Percentiles rank a stretch among this genome's conserved stretches.
These are phyloP conservation scores for Toxoplasma gondii DNA, from an alignment of 169 alveolate genomes.

Conservation along the genomic window DNA sequence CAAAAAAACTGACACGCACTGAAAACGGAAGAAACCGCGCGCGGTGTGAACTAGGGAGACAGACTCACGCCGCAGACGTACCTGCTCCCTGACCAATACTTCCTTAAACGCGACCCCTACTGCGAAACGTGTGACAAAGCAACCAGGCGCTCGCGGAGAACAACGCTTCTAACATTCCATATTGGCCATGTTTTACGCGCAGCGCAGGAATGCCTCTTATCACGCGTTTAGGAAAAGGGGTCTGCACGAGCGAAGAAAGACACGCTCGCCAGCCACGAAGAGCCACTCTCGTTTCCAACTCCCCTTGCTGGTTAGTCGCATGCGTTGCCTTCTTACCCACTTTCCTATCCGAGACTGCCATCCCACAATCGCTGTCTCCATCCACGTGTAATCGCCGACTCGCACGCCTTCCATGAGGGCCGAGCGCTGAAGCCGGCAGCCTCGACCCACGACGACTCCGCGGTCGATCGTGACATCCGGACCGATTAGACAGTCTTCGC, in stretches of 20 bases:
- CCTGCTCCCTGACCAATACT: too few species aligned
- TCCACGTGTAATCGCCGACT: slow-evolving; percentile 83
- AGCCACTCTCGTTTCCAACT: not conserved
- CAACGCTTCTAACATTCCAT: too few species aligned
- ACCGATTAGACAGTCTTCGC: slow-evolving; percentile 88
- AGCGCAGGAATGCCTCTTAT: too few species aligned
- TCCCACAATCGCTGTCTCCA: slow-evolving; percentile 91
- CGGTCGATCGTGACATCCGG: slow-evolving; percentile 94
- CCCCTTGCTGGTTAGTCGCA: not conserved
- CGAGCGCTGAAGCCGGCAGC: slow-evolving; percentile 89
- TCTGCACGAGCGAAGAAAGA: too few species aligned
- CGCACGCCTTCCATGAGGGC: slow-evolving; percentile 85
- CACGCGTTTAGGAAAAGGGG: too few species aligned
- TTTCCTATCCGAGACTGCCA: slow-evolving; percentile 92
- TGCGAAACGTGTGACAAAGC: too few species aligned
- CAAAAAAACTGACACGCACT: not conserved
- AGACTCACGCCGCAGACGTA: too few species aligned
- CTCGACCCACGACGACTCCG: slow-evolving; percentile 91
- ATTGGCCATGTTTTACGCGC: too few species aligned
- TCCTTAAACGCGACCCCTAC: too few species aligned
- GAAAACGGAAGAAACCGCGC: not conserved
- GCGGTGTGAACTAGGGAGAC: not conserved
- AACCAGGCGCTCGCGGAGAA: too few species aligned
- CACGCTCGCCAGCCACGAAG: too few species aligned
- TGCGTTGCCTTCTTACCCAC: slow-evolving; percentile 81